A percentile compares a stretch with the other conserved stretches of the same genome.
phyloP scores from a whole-genome alignment of 495 filamentous ascomycete genomes.

The Hyaloscypha bicolor region DNA sequence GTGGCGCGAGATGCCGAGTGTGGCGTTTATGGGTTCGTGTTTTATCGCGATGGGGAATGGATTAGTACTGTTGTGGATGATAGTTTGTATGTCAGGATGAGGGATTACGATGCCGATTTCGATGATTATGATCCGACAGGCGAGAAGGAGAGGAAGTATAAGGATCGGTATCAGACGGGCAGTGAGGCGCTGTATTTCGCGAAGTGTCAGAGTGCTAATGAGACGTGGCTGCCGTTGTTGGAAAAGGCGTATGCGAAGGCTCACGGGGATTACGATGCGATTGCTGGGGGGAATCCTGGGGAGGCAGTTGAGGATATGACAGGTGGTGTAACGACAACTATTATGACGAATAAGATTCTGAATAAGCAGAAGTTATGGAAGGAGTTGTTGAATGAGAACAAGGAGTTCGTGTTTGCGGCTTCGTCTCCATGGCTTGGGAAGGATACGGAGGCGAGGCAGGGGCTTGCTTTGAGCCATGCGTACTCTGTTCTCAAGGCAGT shows the following conservation, averaged over 20 bases:
- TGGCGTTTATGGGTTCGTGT: constrained; percentile 94
- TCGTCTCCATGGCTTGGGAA: constrained; percentile 40
- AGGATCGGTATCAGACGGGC: constrained; percentile 53
- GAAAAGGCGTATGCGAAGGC: constrained; percentile 64
- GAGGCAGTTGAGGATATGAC: constrained; percentile 93
- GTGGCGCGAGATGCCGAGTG: constrained; percentile 77
- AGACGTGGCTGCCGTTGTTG: constrained; percentile 90
- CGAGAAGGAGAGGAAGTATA: constrained; percentile 44
- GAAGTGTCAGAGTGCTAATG: constrained; percentile 79
- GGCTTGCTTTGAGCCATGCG: constrained; percentile 77
- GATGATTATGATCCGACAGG: constrained; percentile 49
- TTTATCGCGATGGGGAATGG: constrained; percentile 92
- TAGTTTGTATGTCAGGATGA: constrained; percentile 73
- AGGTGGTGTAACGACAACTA: constrained; percentile 81
- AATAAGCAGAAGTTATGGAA: constrained; percentile 88
- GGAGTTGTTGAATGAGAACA: constrained; percentile 80
- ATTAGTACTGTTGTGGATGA: constrained; percentile 84
- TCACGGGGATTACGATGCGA: constrained; percentile 43
- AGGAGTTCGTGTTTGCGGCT: constrained; percentile 80
- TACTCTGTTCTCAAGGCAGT: constrained; percentile 85
- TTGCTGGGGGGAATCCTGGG: constrained; percentile 23
- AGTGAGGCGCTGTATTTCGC: constrained; percentile 83
- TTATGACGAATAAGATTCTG: constrained; percentile 78
- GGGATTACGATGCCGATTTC: constrained; percentile 72
- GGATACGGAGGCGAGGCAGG: constrained; percentile 58